Evolutionary conservation across 257 asterid genomes (phyloP).

Genomic region (Eustoma russellianum): DNA sequence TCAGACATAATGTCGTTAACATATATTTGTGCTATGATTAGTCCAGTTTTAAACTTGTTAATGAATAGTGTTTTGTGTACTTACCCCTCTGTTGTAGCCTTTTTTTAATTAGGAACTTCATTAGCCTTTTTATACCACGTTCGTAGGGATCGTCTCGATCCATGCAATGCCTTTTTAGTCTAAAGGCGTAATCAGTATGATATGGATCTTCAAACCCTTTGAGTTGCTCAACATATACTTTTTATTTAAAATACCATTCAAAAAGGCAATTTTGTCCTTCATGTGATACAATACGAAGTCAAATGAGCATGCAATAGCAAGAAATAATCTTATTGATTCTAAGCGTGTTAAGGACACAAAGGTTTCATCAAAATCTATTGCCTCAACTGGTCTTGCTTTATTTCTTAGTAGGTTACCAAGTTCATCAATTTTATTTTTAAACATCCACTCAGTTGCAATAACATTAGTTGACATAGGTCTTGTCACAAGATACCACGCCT

Average conservation of each 20-base stretch:
- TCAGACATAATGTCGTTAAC: background rate
- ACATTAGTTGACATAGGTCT: background rate
- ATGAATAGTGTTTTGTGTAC: background rate
- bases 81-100: background rate
- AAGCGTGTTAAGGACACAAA: too few relatives aligned
- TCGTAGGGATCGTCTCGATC: background rate
- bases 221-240: background rate
- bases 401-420: background rate
- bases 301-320: too few relatives aligned
- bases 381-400: background rate
- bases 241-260: background rate
- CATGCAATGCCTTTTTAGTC: background rate
- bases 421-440: background rate
- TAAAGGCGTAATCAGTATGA: background rate
- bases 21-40: background rate
- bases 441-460: background rate
- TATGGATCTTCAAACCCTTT: slow-evolving; percentile 2
- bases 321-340: too few relatives aligned
- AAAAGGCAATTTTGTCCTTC: too few relatives aligned
- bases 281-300: too few relatives aligned
- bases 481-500: background rate
- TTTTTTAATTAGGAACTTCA: background rate
- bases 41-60: background rate
- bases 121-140: background rate
- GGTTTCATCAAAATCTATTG: too few relatives aligned